These are phyloP conservation scores for Hamigera avellanea DNA, from an alignment of 495 filamentous ascomycete genomes.

Conservation along the genomic window DNA sequence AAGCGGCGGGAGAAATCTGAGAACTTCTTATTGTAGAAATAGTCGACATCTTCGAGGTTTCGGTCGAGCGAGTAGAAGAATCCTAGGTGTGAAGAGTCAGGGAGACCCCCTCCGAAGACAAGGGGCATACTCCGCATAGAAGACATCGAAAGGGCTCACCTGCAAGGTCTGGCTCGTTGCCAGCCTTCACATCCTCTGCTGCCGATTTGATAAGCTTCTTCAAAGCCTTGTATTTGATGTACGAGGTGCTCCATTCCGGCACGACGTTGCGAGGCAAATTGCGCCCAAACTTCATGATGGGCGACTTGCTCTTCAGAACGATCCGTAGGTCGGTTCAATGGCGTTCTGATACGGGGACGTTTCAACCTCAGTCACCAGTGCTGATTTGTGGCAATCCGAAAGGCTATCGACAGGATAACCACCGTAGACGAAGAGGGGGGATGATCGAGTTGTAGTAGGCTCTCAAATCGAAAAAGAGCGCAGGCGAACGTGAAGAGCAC, in stretches of 20 bases:
- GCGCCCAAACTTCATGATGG: conserved; percentile 71
- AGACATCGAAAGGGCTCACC: conserved; percentile 29
- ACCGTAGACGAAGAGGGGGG: too few relatives aligned
- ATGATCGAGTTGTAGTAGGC: too few relatives aligned
- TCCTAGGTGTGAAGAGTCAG: conserved; percentile 41
- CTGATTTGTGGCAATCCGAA: too few relatives aligned
- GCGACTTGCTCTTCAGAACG: too few relatives aligned
- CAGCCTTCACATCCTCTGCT: conserved; percentile 47
- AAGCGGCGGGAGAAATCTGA: conserved; percentile 69
- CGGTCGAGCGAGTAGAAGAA: conserved; percentile 93
- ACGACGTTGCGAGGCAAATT: conserved; percentile 87
- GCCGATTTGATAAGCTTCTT: conserved; percentile 89
- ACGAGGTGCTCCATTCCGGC: conserved; percentile 85
- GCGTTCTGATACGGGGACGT: too few relatives aligned
- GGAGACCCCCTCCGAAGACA: conserved; percentile 3
- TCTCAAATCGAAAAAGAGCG: neutral
- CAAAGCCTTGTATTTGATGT: conserved; percentile 92
- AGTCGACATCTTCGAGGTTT: conserved; percentile 89
- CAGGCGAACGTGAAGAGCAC: neutral
- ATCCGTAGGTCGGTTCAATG: too few relatives aligned
- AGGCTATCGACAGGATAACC: too few relatives aligned
- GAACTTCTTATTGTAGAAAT: conserved; percentile 93
- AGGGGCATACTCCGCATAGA: neutral
- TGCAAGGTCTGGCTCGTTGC: conserved; percentile 70
- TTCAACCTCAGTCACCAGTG: too few relatives aligned